These are phyloP conservation scores for Phaseolus lunatus DNA, from an alignment of 306 rosid genomes.

Conservation along the genomic window DNA sequence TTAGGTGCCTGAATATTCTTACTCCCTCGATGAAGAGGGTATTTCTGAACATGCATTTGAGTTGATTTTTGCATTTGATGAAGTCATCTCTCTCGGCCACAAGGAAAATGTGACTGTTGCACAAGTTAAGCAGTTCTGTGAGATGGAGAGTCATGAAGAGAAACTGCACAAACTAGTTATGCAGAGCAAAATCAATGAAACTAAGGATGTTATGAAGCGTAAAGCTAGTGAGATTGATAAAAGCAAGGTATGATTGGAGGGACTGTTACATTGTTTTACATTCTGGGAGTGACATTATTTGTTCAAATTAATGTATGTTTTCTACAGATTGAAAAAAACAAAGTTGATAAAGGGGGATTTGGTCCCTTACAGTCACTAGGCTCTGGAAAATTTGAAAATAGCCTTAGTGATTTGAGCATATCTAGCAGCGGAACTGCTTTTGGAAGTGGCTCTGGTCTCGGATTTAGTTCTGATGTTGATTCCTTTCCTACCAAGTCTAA, in stretches of 20 bases:
- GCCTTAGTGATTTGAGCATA: slow-evolving; percentile 79
- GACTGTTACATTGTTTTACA: not conserved
- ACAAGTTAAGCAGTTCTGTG: slow-evolving; percentile 90
- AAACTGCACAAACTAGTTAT: slow-evolving; percentile 85
- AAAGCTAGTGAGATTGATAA: slow-evolving; percentile 98
- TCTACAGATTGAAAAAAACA: slow-evolving; percentile 83
- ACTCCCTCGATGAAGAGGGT: slow-evolving; percentile 91
- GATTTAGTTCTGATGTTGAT: slow-evolving; percentile 71
- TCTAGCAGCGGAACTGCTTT: slow-evolving; percentile 83
- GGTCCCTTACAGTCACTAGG: slow-evolving; percentile 81
- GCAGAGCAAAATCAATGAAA: slow-evolving; percentile 94
- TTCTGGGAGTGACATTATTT: slow-evolving; percentile 9
- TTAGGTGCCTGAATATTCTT: slow-evolving; percentile 91
- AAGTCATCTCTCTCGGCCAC: slow-evolving; percentile 94
- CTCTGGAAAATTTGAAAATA: slow-evolving; percentile 85
- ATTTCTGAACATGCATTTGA: slow-evolving; percentile 84
- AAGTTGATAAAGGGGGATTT: slow-evolving; percentile 89
- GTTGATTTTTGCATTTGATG: slow-evolving; percentile 95
- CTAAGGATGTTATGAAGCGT: slow-evolving; percentile 93
- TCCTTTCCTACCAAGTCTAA: slow-evolving; percentile 80
- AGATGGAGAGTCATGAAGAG: slow-evolving; percentile 98
- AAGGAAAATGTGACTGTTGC: slow-evolving; percentile 84
- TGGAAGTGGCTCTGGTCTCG: slow-evolving; percentile 88
- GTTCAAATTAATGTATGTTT: slow-evolving; percentile 26
- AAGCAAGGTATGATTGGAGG: slow-evolving; percentile 79